These are phyloP conservation scores for Cladosporium sphaerospermum DNA, from an alignment of 2,329 filamentous ascomycete genomes.

Conservation along the genomic window DNA sequence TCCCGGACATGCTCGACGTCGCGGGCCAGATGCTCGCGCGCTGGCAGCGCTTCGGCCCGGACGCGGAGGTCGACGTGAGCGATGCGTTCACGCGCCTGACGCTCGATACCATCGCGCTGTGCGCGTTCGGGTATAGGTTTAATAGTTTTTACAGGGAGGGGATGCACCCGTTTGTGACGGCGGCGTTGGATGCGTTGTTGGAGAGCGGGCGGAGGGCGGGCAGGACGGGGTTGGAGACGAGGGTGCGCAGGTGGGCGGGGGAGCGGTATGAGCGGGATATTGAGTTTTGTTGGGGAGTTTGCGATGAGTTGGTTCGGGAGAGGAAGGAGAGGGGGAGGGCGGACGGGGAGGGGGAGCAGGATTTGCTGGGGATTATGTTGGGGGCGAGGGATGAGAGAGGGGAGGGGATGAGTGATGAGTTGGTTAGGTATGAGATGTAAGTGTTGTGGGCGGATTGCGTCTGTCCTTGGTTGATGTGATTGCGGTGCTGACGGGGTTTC, in stretches of 20 bases:
- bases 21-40: constrained; percentile 9
- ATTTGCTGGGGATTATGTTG: constrained; percentile 56
- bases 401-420: constrained; percentile 50
- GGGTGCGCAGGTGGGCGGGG: background rate
- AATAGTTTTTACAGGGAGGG: constrained; percentile 65
- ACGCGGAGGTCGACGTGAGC: constrained; percentile 50
- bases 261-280: constrained; percentile 8
- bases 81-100: constrained; percentile 65
- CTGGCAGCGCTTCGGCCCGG: constrained; percentile 38
- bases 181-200: background rate
- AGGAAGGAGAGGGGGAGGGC: constrained; percentile 13
- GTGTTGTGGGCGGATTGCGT: background rate
- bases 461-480: background rate
- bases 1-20: constrained; percentile 24
- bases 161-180: constrained; percentile 60
- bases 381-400: constrained; percentile 57
- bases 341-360: constrained; percentile 29
- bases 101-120: constrained; percentile 63
- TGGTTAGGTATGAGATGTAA: constrained; percentile 59
- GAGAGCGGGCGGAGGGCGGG: background rate
- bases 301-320: constrained; percentile 13
- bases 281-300: constrained; percentile 12
- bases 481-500: background rate
- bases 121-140: constrained; percentile 65
- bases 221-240: background rate